Conservation (phyloP, 768 basidiomycete genomes). For the Tylopilus rubrobrunneus region DNA sequence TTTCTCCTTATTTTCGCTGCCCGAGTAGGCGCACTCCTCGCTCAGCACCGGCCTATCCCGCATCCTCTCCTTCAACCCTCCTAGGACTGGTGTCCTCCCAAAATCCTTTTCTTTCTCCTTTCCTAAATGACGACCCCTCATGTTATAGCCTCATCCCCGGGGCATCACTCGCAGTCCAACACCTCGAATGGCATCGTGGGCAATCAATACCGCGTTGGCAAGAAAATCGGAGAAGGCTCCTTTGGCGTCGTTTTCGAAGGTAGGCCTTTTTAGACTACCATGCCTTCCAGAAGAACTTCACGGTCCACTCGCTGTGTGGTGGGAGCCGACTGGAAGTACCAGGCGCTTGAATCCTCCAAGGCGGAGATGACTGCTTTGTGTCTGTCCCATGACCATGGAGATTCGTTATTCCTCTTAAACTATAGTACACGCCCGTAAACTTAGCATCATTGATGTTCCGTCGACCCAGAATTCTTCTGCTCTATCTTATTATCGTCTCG, state of each 20-base stretch:
- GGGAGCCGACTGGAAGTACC: conserved; percentile 1
- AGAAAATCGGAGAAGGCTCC: conserved; percentile 99
- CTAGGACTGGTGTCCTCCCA: conserved; percentile 28
- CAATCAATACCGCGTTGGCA: conserved; percentile 83
- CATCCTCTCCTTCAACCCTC: conserved; percentile 21
- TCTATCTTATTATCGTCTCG: not conserved
- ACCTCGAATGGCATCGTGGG: conserved; percentile 73
- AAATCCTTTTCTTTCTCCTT: not conserved
- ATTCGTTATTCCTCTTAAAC: conserved; percentile 4
- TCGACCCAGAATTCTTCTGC: conserved; percentile 3
- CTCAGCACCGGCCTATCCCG: conserved; percentile 20
- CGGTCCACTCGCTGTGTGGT: not conserved
- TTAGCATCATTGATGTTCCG: conserved; percentile 2
- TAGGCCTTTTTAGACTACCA: conserved; percentile 34
- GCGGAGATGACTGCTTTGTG: conserved; percentile 1
- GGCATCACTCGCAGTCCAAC: conserved; percentile 60
- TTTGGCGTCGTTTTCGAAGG: conserved; percentile 98
- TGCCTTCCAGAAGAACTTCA: not conserved
- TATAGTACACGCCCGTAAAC: conserved; percentile 5
- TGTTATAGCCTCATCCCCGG: conserved; percentile 76
- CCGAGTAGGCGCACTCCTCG: conserved; percentile 20
- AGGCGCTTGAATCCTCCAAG: conserved; percentile 13
- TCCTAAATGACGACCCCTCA: conserved; percentile 71
- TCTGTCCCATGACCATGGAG: conserved; percentile 4
- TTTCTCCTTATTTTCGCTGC: conserved; percentile 28